Evolutionary conservation across 352 stramenopile genomes (phyloP), one percentile per base, ranked within the genome.

Genomic region (Phytophthora pseudosyringae): DNA sequence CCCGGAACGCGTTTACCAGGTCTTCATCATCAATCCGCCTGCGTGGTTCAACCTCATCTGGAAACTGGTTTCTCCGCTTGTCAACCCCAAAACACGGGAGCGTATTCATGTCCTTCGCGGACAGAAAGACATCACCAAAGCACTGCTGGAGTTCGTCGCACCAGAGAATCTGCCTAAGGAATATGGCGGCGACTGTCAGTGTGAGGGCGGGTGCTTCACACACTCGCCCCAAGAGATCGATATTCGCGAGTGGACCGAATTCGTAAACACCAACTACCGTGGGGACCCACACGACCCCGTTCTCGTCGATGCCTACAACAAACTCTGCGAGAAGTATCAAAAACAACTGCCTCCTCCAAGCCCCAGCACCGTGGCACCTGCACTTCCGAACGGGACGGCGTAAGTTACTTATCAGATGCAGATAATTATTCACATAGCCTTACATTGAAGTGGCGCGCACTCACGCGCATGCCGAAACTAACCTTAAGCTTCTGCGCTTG

Each of bases 1-100:
- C 60, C 82, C 84, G 3, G 84, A 93, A 62, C 80, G 84, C 15
- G 76, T 89, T 4, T 88, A 80, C 54, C 80, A 91, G 29, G 64
- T 91, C 8, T 89, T 93, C 49, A 84, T 93, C 64, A 50, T 93
- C 43, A 91, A 93, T 57, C 80, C 80, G 10, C 84, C 84, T 25
- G 60, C 69, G 9, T 93, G 84, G 84, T 93, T 93, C 48, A 89
- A 87, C 52, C 74, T 93, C 28, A 91, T 93, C 45, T 93, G 83
- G 83, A 91, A 91, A 57, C 54, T 93, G 10, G 79, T 88, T 15
- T 85, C 80, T 25, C 82, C 83, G n/a, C 64, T 90, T 26, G 73
- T 93, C 26, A 88, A 91, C 47, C 71, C 78, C 28, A 90, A 90
- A 57, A 93, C 83, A 11, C 80, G 83, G 25, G 83, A 93, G 51